These are phyloP conservation scores for Boletus eberwhitei DNA, from an alignment of 768 basidiomycete genomes.

Conservation along the genomic window DNA sequence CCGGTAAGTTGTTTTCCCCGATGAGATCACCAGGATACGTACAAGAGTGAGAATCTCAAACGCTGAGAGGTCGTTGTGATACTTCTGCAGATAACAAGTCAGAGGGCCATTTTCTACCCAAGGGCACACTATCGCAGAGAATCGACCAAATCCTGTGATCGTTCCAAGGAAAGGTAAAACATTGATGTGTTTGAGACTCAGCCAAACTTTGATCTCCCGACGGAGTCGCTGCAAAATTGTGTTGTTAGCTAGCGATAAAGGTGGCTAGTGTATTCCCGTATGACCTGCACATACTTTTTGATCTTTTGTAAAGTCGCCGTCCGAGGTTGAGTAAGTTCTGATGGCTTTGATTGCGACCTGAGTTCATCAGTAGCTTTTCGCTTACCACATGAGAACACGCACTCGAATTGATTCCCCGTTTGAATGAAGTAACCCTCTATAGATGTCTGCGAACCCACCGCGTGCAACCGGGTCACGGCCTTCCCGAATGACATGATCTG, in stretches of 20 bases:
- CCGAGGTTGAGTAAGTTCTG: conserved; percentile 1
- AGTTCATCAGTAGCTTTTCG: not conserved
- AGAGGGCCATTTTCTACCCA: not conserved
- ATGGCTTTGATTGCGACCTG: conserved; percentile 9
- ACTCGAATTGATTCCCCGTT: not conserved
- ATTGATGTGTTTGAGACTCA: not conserved
- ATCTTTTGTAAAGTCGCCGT: conserved; percentile 7
- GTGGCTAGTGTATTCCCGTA: too few species aligned
- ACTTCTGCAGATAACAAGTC: not conserved
- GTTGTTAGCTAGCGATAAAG: not conserved
- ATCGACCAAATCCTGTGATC: not conserved
- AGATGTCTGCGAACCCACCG: conserved; percentile 9
- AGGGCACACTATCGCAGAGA: conserved; percentile 1
- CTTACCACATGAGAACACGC: not conserved
- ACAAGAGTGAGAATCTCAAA: not conserved
- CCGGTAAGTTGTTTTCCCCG: not conserved
- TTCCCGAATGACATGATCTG: not conserved
- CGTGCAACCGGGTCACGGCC: not conserved
- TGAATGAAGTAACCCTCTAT: not conserved
- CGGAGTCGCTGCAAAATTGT: conserved; percentile 9
- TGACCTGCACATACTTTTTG: not conserved
- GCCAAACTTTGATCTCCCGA: conserved; percentile 3
- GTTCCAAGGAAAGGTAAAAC: not conserved
- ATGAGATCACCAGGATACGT: not conserved
- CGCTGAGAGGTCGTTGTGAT: not conserved